Base-by-base conservation (phyloP, 495 filamentous ascomycete species). In the Aspergillus nidulans region DNA sequence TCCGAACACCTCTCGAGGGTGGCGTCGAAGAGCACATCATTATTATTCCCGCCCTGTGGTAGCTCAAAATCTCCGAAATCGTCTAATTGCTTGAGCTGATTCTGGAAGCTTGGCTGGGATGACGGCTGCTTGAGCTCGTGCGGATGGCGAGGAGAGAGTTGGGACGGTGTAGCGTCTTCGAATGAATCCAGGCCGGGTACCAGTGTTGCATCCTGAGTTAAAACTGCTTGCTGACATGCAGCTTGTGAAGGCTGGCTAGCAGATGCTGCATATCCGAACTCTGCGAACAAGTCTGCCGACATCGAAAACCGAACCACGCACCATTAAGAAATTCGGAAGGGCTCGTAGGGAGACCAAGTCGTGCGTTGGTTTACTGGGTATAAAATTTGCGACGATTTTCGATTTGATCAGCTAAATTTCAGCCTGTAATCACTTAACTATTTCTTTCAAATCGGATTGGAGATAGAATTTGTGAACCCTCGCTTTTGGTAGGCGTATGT, bases 231-330 rank as follows among this genome's bases (percentile, higher is more conserved):
- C 21, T 60, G 62, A 39, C 28, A 15, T 34, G 38, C 28, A 43
- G 61, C 55, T 34, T 50, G 56, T 26, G 58, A 45, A 43, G 60
- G 51, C 47, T 62, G 59, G 26, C 23, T 58, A 53, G 68, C 42
- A 36, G 59, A 20, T 25, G 58, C 23, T 24, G 61, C 61, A 55
- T 60, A 59, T 34, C 83, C 85, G 60, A 91, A 91, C 46, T 83
- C 85, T 46, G 86, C 85, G 34, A 88, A 82, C 32, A 91, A 77
- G 59, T 90, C 88, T 47, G 85, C 81, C 40, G 88, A 91, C 88
- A 91, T 91, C 39, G 46, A 18, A 19, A 47, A 18, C 23, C 38
- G 49, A n/a, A 45, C 15, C 30, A 51, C 34, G 18, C 42, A 32
- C 39, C 26, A 41, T 52, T 23, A 21, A 42, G 36, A 26, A 21